These are phyloP conservation scores for Stenogyne calaminthoides DNA, from an alignment of 305 asterid species.

Conservation along the genomic window DNA sequence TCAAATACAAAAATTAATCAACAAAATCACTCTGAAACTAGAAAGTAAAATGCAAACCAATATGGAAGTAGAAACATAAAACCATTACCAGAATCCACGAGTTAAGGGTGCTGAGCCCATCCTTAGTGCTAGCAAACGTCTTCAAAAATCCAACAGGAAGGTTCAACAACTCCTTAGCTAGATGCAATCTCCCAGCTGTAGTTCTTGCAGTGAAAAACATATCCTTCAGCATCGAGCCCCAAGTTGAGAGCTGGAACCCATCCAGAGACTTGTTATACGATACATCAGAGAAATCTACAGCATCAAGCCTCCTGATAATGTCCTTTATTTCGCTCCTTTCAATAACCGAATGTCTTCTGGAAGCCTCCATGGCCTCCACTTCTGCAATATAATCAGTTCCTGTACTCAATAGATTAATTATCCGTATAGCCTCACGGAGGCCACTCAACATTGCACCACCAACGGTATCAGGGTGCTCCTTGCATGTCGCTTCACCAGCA, in stretches of 20 bases:
- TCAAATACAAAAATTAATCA: slow-evolving; percentile 30
- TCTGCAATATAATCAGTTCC: slow-evolving; percentile 90
- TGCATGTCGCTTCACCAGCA: slow-evolving; percentile 99
- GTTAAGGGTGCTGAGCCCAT: slow-evolving; percentile 85
- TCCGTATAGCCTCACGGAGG: slow-evolving; percentile 95
- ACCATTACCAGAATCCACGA: slow-evolving; percentile 83
- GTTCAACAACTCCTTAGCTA: slow-evolving; percentile 83
- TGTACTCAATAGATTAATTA: slow-evolving; percentile 66
- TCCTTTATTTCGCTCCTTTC: slow-evolving; percentile 89
- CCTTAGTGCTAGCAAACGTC: slow-evolving; percentile 91
- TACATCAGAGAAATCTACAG: slow-evolving; percentile 65
- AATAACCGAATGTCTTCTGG: slow-evolving; percentile 69
- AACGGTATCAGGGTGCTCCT: slow-evolving; percentile 99
- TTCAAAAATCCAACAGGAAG: slow-evolving; percentile 86
- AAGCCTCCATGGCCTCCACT: slow-evolving; percentile 88
- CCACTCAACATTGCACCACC: slow-evolving; percentile 99
- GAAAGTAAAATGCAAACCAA: slow-evolving; percentile 17
- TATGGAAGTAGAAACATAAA: slow-evolving; percentile 22
- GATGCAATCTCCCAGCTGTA: slow-evolving; percentile 82
- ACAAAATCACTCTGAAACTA: slow-evolving; percentile 23
- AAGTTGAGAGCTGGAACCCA: slow-evolving; percentile 51
- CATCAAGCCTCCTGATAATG: slow-evolving; percentile 77
- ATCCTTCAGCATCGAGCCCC: slow-evolving; percentile 74
- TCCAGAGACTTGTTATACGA: slow-evolving; percentile 63
- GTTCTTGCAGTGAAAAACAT: slow-evolving; percentile 85